phyloP scores from a whole-genome alignment of 805 yeast genomes.

The Kuraishia molischiana region DNA sequence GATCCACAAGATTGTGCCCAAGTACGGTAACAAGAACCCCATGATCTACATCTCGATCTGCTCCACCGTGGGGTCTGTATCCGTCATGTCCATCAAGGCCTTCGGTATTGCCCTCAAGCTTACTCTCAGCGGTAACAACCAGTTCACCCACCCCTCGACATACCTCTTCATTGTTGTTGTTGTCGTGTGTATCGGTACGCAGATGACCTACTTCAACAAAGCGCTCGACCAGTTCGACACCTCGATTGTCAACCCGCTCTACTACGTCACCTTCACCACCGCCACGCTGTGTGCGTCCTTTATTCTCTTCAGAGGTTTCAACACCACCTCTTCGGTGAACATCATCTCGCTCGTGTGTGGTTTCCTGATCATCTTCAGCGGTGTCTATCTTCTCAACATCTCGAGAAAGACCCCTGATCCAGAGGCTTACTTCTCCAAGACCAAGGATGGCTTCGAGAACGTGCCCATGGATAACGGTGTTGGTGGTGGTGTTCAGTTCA shows the following conservation, averaged over 20 bases:
- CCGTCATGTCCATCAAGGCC: constrained; percentile 88
- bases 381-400: constrained; percentile 75
- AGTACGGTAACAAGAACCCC: constrained; percentile 71
- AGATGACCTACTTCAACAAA: constrained; percentile 90
- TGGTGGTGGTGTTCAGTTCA: constrained; percentile 62
- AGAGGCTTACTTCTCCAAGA: constrained; percentile 29
- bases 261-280: constrained; percentile 87
- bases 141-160: constrained; percentile 76
- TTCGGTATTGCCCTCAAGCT: constrained; percentile 87
- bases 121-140: constrained; percentile 78
- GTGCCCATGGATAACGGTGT: constrained; percentile 81
- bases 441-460: constrained; percentile 51
- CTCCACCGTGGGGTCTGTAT: constrained; percentile 81
- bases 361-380: constrained; percentile 77
- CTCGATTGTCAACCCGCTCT: constrained; percentile 82
- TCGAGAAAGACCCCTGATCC: constrained; percentile 56
- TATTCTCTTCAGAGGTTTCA: constrained; percentile 78
- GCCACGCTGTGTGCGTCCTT: constrained; percentile 81
- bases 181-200: constrained; percentile 73
- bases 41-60: constrained; percentile 86
- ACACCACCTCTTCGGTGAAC: constrained; percentile 71
- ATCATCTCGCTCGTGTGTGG: constrained; percentile 78
- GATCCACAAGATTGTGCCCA: constrained; percentile 79
- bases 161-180: constrained; percentile 75
- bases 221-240: constrained; percentile 92